Evolutionary conservation across 345 rosid genomes (phyloP).

Genomic region (Nephelium lappaceum): DNA sequence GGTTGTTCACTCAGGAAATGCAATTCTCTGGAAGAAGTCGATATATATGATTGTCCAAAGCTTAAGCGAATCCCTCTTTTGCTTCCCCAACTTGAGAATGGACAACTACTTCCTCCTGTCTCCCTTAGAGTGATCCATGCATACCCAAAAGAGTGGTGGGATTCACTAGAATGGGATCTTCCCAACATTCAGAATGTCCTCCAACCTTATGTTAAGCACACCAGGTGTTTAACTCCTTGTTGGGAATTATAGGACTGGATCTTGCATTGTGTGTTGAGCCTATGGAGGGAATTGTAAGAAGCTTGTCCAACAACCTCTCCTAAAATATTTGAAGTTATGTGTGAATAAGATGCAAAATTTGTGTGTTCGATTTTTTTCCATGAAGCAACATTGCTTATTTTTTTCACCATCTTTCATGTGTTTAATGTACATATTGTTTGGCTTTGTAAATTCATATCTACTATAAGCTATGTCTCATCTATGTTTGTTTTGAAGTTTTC

Average conservation of each 20-base stretch:
- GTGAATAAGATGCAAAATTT: no score
- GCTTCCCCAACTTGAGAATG: conserved; percentile 18
- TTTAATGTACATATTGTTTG: no score
- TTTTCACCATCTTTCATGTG: no score
- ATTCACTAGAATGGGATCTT: conserved; percentile 27
- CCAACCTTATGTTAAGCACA: not conserved
- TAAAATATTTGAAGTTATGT: no score
- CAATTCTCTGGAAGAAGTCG: conserved; percentile 11
- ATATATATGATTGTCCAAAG: not conserved
- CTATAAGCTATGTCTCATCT: not conserved
- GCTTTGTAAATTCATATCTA: not conserved
- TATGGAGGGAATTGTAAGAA: no score
- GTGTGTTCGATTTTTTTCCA: no score
- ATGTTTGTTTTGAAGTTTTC: not conserved
- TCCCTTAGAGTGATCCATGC: not conserved
- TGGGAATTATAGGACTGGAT: no score
- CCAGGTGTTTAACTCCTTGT: no score
- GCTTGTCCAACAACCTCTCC: no score
- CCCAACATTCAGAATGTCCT: conserved; percentile 15
- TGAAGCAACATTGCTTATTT: no score
- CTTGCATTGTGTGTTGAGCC: no score
- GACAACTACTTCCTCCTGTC: conserved; percentile 18
- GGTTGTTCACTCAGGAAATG: not conserved
- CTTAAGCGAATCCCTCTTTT: conserved; percentile 19
- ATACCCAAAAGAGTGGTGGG: conserved; percentile 16